Evolutionary conservation across 371 early-diverging fungal genomes (phyloP), one percentile per base, ranked within the genome.

Genomic region (Rhizopus stolonifer): DNA sequence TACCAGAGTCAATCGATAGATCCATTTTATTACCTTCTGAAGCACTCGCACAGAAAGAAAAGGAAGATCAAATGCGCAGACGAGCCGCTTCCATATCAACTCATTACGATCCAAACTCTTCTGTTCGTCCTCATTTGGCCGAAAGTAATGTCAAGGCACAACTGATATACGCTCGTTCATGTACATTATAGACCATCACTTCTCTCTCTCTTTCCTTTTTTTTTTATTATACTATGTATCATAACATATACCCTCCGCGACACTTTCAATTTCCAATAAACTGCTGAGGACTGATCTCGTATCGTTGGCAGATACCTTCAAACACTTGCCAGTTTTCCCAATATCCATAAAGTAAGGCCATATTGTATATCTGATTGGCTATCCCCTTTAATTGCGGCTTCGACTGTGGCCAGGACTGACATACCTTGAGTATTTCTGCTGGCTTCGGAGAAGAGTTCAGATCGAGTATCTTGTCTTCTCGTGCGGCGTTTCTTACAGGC

Each of bases 1-100:
- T 76, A 11, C 77, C 77, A 10, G 68, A 68, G 2, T 64, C 72
- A 19, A 76, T 76, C 46, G 77, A 76, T 65, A 61, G 77, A 33
- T 72, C 77, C 24, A 69, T 76, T 10, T 44, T 76, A 19, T 49
- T 76, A 22, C 77, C 77, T 9, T 72, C 73, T 18, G 77, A 65
- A 26, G 38, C 59, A 40, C 31, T 64, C n/a, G 61, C 56, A n/a
- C 44, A 61, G 36, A 61, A 58, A 11, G 69, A 69, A 56, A 58
- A 56, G 46, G 61, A 69, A 46, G 55, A 64, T 21, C 52, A 61
- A 14, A 29, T 53, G 19, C 54, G 58, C 54, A 57, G 69, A 65
- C 23, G 68, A 44, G 51, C 49, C 10, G 45, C 67, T 0, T 52
- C 51, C n/a, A 49, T 48, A n/a, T 65, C 66, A 7, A 21, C 50